Evolutionary conservation across 2,329 filamentous ascomycete species (phyloP).

Genomic region (Neonectria ditissima): DNA sequence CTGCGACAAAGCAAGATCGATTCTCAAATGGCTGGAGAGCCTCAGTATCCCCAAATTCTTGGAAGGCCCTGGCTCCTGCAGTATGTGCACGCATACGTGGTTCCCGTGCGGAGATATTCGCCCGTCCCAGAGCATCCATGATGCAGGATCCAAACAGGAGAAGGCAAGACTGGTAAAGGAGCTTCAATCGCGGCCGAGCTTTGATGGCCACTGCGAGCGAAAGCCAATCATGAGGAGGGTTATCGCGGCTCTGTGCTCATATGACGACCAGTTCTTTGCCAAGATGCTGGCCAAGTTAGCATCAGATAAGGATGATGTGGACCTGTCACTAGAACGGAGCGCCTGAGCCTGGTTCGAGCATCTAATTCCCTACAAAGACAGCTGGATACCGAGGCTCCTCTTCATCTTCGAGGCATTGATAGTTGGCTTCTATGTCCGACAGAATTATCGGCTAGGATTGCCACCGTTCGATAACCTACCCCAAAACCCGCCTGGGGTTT

Average conservation of each 20-base stretch:
- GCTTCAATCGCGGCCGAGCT: neutral
- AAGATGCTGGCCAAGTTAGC: neutral
- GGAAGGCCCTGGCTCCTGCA: neutral
- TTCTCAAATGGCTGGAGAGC: constrained; percentile 2
- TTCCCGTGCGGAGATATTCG: neutral
- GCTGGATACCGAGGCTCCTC: neutral
- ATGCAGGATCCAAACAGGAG: neutral
- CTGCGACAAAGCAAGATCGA: neutral
- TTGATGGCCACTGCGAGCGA: neutral
- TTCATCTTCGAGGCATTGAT: neutral
- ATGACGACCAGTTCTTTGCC: neutral
- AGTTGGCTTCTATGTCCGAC: neutral
- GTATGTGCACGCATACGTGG: neutral
- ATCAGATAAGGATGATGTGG: neutral
- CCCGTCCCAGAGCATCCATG: neutral
- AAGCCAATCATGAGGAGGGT: constrained; percentile 1
- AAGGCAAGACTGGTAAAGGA: neutral
- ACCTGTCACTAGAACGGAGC: neutral
- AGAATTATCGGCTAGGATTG: neutral
- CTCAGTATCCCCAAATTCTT: neutral
- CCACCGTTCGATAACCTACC: neutral
- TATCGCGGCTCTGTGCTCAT: neutral
- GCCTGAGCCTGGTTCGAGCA: neutral
- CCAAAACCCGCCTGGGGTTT: neutral
- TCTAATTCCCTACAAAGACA: neutral